Conservation (phyloP, 2,329 filamentous ascomycete genomes). For the Stagonosporopsis tanaceti region DNA sequence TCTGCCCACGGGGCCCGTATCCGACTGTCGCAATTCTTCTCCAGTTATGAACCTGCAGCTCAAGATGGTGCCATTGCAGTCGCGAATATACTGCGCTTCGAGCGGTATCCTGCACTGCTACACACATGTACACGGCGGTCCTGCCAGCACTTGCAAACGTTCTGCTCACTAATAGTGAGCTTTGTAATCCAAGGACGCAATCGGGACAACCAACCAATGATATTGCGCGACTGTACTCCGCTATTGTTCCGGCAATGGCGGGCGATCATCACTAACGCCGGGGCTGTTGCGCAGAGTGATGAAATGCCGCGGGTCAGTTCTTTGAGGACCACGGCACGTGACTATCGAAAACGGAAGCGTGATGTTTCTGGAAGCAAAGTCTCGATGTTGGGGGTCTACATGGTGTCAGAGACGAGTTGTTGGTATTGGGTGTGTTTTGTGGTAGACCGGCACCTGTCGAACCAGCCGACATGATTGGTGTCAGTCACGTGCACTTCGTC, state of each 20-base stretch:
- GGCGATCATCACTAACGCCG: constrained; percentile 12
- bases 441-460: background rate
- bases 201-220: constrained; percentile 14
- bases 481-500: constrained; percentile 8
- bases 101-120: background rate
- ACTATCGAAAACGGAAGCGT: constrained; percentile 3
- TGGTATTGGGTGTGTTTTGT: background rate
- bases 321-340: constrained; percentile 10
- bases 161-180: constrained; percentile 13
- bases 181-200: constrained; percentile 17
- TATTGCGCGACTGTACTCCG: constrained; percentile 3
- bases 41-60: constrained; percentile 1
- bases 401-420: background rate
- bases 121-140: background rate
- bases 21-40: constrained; percentile 10
- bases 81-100: constrained; percentile 5
- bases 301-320: background rate
- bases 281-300: constrained; percentile 7
- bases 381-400: background rate
- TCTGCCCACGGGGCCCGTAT: constrained; percentile 1
- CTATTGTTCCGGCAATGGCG: constrained; percentile 5
- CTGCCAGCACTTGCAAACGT: background rate
- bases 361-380: background rate
- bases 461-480: background rate
- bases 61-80: constrained; percentile 1